Percentiles rank a stretch among this genome's conserved stretches.
phyloP scores from a whole-genome alignment of 139 green algal species.

The Dunaliella primolecta region DNA sequence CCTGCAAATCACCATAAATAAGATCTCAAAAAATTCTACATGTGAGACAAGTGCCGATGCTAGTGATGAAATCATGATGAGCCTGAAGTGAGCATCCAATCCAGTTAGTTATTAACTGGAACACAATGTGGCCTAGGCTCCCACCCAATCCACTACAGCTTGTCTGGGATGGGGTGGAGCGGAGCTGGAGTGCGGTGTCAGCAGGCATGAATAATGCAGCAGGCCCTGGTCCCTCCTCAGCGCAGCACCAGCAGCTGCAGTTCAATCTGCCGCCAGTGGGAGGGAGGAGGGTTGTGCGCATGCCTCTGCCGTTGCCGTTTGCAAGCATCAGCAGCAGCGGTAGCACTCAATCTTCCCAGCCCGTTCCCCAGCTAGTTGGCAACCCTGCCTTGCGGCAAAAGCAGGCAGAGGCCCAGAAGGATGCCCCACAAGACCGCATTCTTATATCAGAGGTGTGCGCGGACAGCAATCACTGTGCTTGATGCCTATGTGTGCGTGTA shows the following conservation, averaged over 20 bases:
- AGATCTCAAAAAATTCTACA: too few species aligned
- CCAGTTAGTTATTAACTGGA: too few species aligned
- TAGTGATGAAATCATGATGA: too few species aligned
- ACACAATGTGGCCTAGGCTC: too few species aligned
- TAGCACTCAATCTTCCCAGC: neutral
- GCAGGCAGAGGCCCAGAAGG: neutral
- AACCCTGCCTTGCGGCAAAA: neutral
- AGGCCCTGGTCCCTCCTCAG: neutral
- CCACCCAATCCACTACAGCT: too few species aligned
- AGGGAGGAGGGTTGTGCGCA: conserved; percentile 3
- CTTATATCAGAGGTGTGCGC: conserved; percentile 64
- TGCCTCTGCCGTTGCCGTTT: conserved; percentile 19
- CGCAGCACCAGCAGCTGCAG: neutral
- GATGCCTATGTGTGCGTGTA: too few species aligned
- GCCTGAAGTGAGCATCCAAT: too few species aligned
- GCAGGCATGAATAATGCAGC: too few species aligned
- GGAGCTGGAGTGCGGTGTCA: too few species aligned
- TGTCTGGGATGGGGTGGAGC: too few species aligned
- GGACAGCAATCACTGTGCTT: neutral
- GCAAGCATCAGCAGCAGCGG: conserved; percentile 4
- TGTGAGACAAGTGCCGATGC: too few species aligned
- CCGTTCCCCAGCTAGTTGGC: neutral
- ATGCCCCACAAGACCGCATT: conserved; percentile 56
- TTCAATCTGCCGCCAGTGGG: neutral
- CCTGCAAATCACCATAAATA: too few species aligned